Conservation (phyloP, 2,329 filamentous ascomycete genomes). For the Leptographium procerum region DNA sequence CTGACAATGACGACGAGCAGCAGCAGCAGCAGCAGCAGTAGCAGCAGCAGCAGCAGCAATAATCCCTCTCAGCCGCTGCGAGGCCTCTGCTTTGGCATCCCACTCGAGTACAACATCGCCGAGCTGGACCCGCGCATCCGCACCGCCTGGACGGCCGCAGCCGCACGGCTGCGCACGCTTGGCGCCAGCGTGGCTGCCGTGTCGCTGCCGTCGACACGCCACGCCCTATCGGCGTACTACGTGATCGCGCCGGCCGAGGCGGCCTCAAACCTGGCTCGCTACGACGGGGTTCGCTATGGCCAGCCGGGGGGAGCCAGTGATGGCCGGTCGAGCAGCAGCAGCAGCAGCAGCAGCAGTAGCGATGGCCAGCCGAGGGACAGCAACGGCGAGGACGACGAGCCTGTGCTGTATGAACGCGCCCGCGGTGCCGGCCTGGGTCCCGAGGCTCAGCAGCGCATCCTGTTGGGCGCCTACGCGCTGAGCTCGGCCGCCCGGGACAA, state of each 20-base stretch:
- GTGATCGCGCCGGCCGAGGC: slow-evolving; percentile 91
- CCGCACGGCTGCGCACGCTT: slow-evolving; percentile 45
- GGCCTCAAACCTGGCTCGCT: slow-evolving; percentile 90
- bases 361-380: slow-evolving; percentile 48
- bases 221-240: slow-evolving; percentile 88
- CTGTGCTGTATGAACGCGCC: slow-evolving; percentile 63
- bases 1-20: neutral
- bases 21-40: neutral
- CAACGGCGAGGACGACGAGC: slow-evolving; percentile 9
- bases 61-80: slow-evolving; percentile 6
- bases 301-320: slow-evolving; percentile 15
- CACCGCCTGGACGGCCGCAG: slow-evolving; percentile 53
- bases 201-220: slow-evolving; percentile 70
- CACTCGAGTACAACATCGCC: slow-evolving; percentile 74
- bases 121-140: slow-evolving; percentile 65
- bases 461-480: slow-evolving; percentile 81
- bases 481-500: slow-evolving; percentile 89
- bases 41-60: neutral
- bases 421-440: slow-evolving; percentile 65
- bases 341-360: slow-evolving; percentile 29
- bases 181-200: slow-evolving; percentile 66
- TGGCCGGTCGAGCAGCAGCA: neutral
- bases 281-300: slow-evolving; percentile 93
- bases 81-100: slow-evolving; percentile 42
- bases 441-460: slow-evolving; percentile 76